Evolutionary conservation across 2,329 filamentous ascomycete genomes (phyloP), one percentile per base, ranked within the genome.

Genomic region (Massarina eburnea): DNA sequence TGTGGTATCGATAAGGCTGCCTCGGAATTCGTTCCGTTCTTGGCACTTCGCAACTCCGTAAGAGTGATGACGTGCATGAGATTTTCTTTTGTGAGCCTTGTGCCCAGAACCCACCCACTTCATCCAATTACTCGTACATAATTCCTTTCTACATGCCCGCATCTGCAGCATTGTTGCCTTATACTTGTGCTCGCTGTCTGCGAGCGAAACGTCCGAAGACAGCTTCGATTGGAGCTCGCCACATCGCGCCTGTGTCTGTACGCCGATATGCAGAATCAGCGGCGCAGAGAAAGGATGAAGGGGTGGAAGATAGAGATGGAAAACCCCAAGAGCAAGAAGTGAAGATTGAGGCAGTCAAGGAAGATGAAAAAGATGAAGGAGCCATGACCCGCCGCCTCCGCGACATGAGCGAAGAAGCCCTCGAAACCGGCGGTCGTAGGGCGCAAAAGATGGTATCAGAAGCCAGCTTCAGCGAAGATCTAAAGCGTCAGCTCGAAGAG

Each of bases 381-480:
- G 81, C 82, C 17, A 79, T 85, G 76, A 78, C 79, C 2, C 71
- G 79, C 15, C 74, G 81, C 15, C 66, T 85, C 46, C 74, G 76
- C 4, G 74, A 80, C 47, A 80, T 86, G 80, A 82, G 78, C 34
- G 81, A 85, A 51, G 77, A 84, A 51, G 74, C 74, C 14, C 67
- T 85, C 21, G 73, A 80, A 36, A 74, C 75, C 41, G 80, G 80
- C 24, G 78, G 80, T 21, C 75, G 76, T 46, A 75, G 77, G 43
- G 78, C 80, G 24, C 73, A 69, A 37, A 82, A 77, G 56, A 79
- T 79, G 39, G 73, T 85, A n/a, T 71, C 79, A 56, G 79, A 84
- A 51, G 80, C 79, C 21, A 81, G 80, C 38, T 85, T 86, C 67
- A 82, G 79, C 48, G 79, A 83, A 40, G 80, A 84, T 4, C 64